phyloP scores from a whole-genome alignment of 768 basidiomycete genomes.

The Termitomyces sp. region DNA sequence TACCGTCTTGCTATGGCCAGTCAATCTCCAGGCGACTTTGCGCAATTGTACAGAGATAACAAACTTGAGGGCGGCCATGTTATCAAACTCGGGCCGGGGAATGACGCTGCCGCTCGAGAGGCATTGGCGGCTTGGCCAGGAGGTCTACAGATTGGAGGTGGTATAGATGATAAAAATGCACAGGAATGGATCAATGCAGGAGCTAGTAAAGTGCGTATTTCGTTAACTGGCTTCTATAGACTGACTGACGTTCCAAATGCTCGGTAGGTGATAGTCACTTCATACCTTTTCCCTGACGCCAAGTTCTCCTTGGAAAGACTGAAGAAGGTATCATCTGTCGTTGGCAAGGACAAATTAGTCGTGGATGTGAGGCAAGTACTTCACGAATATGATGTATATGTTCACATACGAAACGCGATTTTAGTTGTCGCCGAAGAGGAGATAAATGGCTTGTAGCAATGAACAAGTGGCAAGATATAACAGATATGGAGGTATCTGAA shows the following conservation, averaged over 20 bases:
- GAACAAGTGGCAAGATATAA: constrained; percentile 98
- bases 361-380: constrained; percentile 81
- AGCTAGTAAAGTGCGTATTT: constrained; percentile 68
- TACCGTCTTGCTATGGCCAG: constrained; percentile 32
- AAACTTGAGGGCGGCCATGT: constrained; percentile 85
- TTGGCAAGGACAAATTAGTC: constrained; percentile 85
- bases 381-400: background rate
- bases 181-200: constrained; percentile 81
- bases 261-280: constrained; percentile 91
- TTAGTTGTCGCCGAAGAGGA: constrained; percentile 76
- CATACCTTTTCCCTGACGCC: constrained; percentile 84
- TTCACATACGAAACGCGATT: background rate
- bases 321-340: constrained; percentile 47
- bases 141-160: constrained; percentile 89
- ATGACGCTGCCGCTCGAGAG: constrained; percentile 83
- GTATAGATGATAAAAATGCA: constrained; percentile 81
- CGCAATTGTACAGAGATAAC: constrained; percentile 67
- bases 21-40: constrained; percentile 75
- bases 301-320: constrained; percentile 76
- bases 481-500: constrained; percentile 87
- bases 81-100: constrained; percentile 90
- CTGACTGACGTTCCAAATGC: constrained; percentile 3
- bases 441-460: constrained; percentile 91
- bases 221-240: background rate
- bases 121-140: constrained; percentile 83